These are phyloP conservation scores for Neurospora sublineolata DNA, from an alignment of 495 filamentous ascomycete species.

Conservation along the genomic window DNA sequence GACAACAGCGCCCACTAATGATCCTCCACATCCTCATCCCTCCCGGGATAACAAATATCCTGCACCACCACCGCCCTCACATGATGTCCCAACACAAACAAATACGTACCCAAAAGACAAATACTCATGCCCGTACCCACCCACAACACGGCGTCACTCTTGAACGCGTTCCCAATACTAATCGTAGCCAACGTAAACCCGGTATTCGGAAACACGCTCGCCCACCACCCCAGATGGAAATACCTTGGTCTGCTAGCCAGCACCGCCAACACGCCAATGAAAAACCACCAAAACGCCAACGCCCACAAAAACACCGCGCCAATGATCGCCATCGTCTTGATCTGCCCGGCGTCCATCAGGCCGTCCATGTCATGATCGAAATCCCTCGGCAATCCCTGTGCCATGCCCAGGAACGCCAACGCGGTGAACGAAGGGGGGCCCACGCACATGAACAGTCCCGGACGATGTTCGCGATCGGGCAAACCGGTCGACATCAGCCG, in stretches of 20 bases:
- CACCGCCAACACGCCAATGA: slow-evolving; percentile 46
- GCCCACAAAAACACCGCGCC: slow-evolving; percentile 60
- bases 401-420: slow-evolving; percentile 20
- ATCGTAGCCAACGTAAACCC: slow-evolving; percentile 44
- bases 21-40: slow-evolving; percentile 46
- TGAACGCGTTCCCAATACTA: slow-evolving; percentile 32
- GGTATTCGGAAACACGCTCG: slow-evolving; percentile 49
- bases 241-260: slow-evolving; percentile 37
- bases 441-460: slow-evolving; percentile 62
- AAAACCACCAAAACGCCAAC: slow-evolving; percentile 66
- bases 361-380: slow-evolving; percentile 24
- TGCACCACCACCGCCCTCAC: slow-evolving; percentile 39
- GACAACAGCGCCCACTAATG: slow-evolving; percentile 1
- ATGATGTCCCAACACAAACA: slow-evolving; percentile 44
- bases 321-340: slow-evolving; percentile 42
- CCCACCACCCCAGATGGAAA: slow-evolving; percentile 47
- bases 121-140: slow-evolving; percentile 42
- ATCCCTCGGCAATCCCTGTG: slow-evolving; percentile 20
- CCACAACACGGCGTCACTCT: slow-evolving; percentile 32
- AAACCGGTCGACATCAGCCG: slow-evolving; percentile 51
- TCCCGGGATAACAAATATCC: slow-evolving; percentile 51
- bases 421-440: slow-evolving; percentile 55
- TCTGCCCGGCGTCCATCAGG: slow-evolving; percentile 10
- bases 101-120: slow-evolving; percentile 42
- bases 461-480: slow-evolving; percentile 35